Conservation (phyloP, 2,329 filamentous ascomycete species). For the Diplodia sapinea region DNA sequence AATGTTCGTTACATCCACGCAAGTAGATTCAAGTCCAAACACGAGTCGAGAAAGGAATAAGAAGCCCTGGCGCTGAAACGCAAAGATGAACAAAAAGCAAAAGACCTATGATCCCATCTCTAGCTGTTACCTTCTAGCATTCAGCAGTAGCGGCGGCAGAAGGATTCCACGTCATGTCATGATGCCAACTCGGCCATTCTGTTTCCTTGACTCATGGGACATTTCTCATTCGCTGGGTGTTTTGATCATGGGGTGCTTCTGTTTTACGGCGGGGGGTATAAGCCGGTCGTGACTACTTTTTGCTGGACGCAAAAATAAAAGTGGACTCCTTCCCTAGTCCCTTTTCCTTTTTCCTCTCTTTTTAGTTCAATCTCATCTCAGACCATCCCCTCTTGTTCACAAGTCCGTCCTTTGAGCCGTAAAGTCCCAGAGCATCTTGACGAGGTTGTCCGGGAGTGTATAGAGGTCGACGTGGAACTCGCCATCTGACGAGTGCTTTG, state of each 20-base stretch:
- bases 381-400: background rate
- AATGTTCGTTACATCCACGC: background rate
- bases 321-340: background rate
- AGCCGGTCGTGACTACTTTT: background rate
- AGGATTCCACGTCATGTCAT: background rate
- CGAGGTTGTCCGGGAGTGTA: conserved; percentile 87
- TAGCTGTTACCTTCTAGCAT: background rate
- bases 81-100: background rate
- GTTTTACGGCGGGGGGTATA: background rate
- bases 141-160: background rate
- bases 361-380: background rate
- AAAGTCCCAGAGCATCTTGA: conserved; percentile 96
- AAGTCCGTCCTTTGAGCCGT: conserved; percentile 47
- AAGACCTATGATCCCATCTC: background rate
- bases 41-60: background rate
- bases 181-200: background rate
- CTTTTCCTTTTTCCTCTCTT: background rate
- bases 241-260: background rate
- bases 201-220: background rate
- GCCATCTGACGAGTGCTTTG: conserved; percentile 64
- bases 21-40: background rate
- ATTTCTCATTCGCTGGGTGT: background rate
- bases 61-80: background rate
- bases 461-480: conserved; percentile 99
- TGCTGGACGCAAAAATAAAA: background rate